Base-by-base conservation (phyloP, 345 rosid species). In the Diplotaxis tenuifolia region DNA sequence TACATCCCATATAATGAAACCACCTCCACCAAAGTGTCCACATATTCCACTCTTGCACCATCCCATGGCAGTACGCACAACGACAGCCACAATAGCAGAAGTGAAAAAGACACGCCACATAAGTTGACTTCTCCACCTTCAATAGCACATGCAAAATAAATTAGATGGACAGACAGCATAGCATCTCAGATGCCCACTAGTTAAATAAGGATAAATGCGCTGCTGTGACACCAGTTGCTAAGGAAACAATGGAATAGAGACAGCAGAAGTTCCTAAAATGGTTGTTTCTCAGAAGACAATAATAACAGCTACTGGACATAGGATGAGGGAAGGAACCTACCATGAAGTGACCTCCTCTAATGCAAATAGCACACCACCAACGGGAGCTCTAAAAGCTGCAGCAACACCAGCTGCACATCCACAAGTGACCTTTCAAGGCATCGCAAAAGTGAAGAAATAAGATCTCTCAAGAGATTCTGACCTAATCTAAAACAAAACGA, bases 351-450 rank as follows among this genome's bases (percentile, higher is more conserved):
- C 97, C 85, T 95, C 99, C 81, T 95, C 99, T 75, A 95, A 75
- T 6, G 99, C 96, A 87, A 95, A 95, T 61, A 95, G 80, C 67
- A 95, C 97, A 59, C 99, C 99, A n/a, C 99, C 99, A 81, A 95
- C 96, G 3, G 96, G 97, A 81, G 99, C 96, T 88, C 99, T 88
- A 86, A 95, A 95, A 67, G 97, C 99, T 49, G 97, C 99, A 74
- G 97, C 91, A 73, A 94, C 97, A 74, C 99, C 97, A 75, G 99
- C 96, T 73, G 99, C 97, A 88, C 97, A 92, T 38, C 99, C 99
- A 84, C 99, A 95, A 45, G 99, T 92, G 70, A 95, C 99, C 99
- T 95, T 84, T 78, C 83, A 82, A 79, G 81, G 81, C 67, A 84
- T 85, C 52, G 81, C 18, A 80, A 38, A 75, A 69, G 40, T 45